phyloP scores from a whole-genome alignment of 169 alveolate species.

The Plasmodium sp. region DNA sequence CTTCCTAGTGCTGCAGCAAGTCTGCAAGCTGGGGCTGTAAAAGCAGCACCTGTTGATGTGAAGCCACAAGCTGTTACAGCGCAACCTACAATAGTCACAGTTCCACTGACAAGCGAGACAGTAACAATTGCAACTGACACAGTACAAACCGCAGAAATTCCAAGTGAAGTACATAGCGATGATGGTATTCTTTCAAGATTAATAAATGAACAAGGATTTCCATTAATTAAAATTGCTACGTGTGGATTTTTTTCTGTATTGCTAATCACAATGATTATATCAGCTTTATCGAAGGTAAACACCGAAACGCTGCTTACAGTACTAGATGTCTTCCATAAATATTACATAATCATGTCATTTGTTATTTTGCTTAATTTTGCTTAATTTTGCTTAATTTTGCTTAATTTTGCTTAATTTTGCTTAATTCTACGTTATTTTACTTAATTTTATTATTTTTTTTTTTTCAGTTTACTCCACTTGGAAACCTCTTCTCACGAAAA shows the following conservation, averaged over 20 bases:
- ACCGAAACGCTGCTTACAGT: neutral
- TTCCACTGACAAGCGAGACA: too few species aligned
- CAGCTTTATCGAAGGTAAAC: neutral
- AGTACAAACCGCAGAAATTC: neutral
- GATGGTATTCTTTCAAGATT: neutral
- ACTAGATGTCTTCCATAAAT: neutral
- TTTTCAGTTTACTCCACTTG: neutral
- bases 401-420: too few species aligned
- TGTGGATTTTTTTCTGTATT: neutral
- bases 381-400: neutral
- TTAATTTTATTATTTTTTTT: neutral
- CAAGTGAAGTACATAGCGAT: neutral
- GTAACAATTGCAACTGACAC: neutral
- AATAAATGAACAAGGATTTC: neutral
- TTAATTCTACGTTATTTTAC: neutral
- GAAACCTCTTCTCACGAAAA: neutral
- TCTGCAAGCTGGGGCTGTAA: neutral
- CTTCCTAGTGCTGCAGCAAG: neutral
- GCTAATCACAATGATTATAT: neutral
- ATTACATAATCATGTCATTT: neutral
- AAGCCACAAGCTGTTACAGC: too few species aligned
- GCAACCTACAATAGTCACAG: too few species aligned
- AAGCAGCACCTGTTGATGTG: neutral
- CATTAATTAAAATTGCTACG: neutral
- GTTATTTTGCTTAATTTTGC: neutral